These are phyloP conservation scores for Xerocomellus chrysenteron DNA, from an alignment of 768 basidiomycete genomes.

Conservation along the genomic window DNA sequence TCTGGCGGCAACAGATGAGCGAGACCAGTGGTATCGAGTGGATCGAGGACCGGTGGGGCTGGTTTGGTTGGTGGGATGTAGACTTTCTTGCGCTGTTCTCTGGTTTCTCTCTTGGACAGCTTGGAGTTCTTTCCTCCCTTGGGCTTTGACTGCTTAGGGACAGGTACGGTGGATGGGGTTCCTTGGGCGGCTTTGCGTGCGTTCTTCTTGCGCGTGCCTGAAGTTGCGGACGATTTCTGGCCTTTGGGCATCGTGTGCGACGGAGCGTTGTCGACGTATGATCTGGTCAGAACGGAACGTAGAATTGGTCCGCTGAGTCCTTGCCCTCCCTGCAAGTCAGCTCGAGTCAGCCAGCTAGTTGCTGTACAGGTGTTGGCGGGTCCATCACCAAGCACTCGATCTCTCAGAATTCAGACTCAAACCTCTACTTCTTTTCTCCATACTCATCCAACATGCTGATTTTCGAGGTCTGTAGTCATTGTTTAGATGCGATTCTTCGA, in stretches of 20 bases:
- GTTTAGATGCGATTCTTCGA: background rate
- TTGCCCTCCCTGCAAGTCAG: no score
- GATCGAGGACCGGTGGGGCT: constrained; percentile 71
- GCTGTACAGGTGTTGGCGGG: background rate
- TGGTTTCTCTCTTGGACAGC: constrained; percentile 42
- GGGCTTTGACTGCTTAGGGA: constrained; percentile 45
- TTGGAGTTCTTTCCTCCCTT: constrained; percentile 50
- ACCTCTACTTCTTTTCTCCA: background rate
- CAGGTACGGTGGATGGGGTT: constrained; percentile 18
- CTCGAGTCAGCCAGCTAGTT: background rate
- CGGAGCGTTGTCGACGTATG: constrained; percentile 4
- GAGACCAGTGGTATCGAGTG: constrained; percentile 81
- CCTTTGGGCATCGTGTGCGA: constrained; percentile 40
- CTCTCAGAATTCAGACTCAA: background rate
- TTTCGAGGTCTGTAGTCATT: background rate
- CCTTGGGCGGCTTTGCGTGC: constrained; percentile 61
- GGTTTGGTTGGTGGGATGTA: constrained; percentile 88
- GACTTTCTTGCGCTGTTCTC: constrained; percentile 78
- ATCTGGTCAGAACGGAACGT: background rate
- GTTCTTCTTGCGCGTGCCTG: constrained; percentile 92
- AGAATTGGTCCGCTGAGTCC: background rate
- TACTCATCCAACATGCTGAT: background rate
- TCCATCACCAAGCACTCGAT: no score
- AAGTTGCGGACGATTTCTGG: constrained; percentile 75
- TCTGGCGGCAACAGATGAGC: constrained; percentile 75